phyloP scores from a whole-genome alignment of 345 rosid species.

The Gossypium australe region DNA sequence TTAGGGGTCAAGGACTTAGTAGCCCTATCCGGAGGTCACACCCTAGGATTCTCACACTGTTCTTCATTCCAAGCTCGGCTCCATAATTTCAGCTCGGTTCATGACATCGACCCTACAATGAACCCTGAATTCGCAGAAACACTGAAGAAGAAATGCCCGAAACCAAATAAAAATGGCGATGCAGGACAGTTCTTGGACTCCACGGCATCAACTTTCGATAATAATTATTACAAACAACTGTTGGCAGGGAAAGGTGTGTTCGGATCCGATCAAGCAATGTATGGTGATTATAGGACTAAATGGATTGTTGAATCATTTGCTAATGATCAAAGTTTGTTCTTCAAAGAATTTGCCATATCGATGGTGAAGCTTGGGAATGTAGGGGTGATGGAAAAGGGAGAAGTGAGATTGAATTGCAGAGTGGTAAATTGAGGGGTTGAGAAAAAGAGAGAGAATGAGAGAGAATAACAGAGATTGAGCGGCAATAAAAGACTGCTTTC shows the following conservation, averaged over 20 bases:
- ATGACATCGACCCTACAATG: conserved; percentile 61
- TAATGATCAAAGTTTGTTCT: conserved; percentile 53
- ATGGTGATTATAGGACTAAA: conserved; percentile 43
- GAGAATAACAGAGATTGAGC: neutral
- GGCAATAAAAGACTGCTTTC: neutral
- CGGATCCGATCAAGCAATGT: conserved; percentile 59
- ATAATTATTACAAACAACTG: conserved; percentile 57
- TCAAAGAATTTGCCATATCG: conserved; percentile 55
- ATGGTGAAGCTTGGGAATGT: conserved; percentile 75
- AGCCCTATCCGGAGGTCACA: conserved; percentile 76
- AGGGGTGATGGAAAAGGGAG: conserved; percentile 51
- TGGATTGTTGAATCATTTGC: conserved; percentile 61
- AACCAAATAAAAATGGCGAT: conserved; percentile 36
- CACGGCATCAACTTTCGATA: conserved; percentile 54
- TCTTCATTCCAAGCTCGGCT: conserved; percentile 68
- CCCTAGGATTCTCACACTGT: conserved; percentile 77
- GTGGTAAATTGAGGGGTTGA: conserved; percentile 33
- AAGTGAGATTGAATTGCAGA: conserved; percentile 58
- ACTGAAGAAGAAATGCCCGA: conserved; percentile 44
- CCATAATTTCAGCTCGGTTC: conserved; percentile 49
- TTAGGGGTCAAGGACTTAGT: conserved; percentile 71
- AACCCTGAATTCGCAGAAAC: conserved; percentile 35
- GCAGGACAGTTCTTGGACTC: conserved; percentile 71
- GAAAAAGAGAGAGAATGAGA: conserved; percentile 8
- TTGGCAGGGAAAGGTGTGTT: conserved; percentile 54